Base-by-base conservation (phyloP, 768 basidiomycete genomes). In the Myochromella boudieri region DNA sequence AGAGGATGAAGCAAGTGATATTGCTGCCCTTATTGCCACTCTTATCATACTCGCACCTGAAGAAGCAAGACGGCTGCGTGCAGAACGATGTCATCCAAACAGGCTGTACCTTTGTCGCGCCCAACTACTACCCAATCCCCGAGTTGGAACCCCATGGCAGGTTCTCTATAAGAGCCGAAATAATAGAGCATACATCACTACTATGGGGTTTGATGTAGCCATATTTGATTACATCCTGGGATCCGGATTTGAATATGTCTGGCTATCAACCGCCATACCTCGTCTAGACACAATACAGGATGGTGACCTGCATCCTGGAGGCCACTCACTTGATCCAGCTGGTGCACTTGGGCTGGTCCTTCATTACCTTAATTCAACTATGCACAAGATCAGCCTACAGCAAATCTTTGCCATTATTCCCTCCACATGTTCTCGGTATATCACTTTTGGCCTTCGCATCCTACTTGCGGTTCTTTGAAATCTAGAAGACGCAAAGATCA, bases 321-420 rank as follows among this genome's bases (percentile, higher is more conserved):
- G 46, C 0, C 39, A 66, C 3, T 76, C 71, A 6, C 56, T 72
- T 11, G 58, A 69, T 58, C 65, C 68, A 10, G 56, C 55, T n/a
- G 70, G 74, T 31, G 74, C 64, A 0, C 60, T 78, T 4, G 69
- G 74, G 1, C 63, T 74, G 3, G 44, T 65, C 2, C 60, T 76
- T 1, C 70, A 75, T 43, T 74, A 60, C 15, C 60, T 76, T 6
- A 61, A 59, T 32, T 76, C 74, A 0, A 64, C 68, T 0, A 75
- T 75, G 66, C 57, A 31, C 0, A 65, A 74, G 29, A 57, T 62
- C 5, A 65, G 54, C 26, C 57, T 76, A 2, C 66, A 68, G 37
- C 66, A 72, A 32, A 71, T 75, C 1, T 78, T 78, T 56, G 68
- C 68, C 0, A 40, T 75, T 8, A 66, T 70, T 21, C 69, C 73